These are phyloP conservation scores for Amanita thiersii DNA, from an alignment of 768 basidiomycete species.

Conservation along the genomic window DNA sequence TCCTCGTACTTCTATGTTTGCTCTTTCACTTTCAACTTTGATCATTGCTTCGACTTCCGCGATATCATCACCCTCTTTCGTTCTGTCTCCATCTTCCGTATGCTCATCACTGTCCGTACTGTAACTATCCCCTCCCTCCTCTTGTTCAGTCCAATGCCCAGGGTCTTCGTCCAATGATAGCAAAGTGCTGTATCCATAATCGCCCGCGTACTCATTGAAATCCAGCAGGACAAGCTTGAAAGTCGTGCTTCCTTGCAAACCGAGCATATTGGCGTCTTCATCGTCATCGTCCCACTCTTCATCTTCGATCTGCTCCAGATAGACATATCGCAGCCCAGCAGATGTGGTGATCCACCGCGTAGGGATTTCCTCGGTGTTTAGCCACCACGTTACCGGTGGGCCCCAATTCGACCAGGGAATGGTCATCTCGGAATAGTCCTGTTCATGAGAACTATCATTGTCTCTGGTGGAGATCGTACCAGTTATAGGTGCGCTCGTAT, in stretches of 20 bases:
- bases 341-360: conserved; percentile 33
- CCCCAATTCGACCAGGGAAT: conserved; percentile 26
- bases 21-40: background rate
- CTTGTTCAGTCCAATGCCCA: conserved; percentile 10
- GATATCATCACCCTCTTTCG: background rate
- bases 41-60: background rate
- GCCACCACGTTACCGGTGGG: conserved; percentile 24
- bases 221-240: no score
- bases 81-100: background rate
- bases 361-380: conserved; percentile 17
- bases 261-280: no score
- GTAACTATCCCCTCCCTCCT: conserved; percentile 1
- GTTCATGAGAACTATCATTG: background rate
- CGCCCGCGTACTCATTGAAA: conserved; percentile 21
- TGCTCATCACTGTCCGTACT: no score
- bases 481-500: background rate
- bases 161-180: no score
- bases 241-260: no score
- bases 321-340: conserved; percentile 23
- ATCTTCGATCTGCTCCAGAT: conserved; percentile 12
- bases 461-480: conserved; percentile 5
- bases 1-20: conserved; percentile 2
- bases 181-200: no score
- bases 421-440: conserved; percentile 1
- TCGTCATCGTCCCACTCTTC: background rate